phyloP scores from a whole-genome alignment of 1,284 basidiomycete genomes.

The Irpex sp. region DNA sequence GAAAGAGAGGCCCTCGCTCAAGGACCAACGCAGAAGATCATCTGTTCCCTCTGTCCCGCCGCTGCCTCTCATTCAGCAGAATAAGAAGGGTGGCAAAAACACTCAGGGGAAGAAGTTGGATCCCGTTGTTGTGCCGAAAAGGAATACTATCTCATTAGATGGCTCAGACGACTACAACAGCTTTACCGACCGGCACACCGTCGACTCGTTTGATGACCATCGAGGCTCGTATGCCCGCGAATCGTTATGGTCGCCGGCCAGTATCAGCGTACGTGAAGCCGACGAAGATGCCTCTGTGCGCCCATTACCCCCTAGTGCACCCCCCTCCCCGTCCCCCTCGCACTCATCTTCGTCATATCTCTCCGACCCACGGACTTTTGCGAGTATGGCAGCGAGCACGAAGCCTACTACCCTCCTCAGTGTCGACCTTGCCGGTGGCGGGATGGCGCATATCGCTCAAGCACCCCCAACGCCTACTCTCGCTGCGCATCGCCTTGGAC shows the following conservation, averaged over 20 bases:
- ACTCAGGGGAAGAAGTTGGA: neutral
- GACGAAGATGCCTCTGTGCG: constrained; percentile 89
- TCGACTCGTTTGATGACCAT: constrained; percentile 41
- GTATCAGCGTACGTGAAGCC: constrained; percentile 68
- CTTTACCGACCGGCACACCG: constrained; percentile 14
- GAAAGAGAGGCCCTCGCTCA: constrained; percentile 19
- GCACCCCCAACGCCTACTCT: constrained; percentile 60
- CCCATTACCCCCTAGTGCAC: constrained; percentile 81
- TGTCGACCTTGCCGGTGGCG: constrained; percentile 70
- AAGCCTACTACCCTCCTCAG: constrained; percentile 94
- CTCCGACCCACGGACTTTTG: constrained; percentile 75
- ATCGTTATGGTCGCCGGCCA: constrained; percentile 74
- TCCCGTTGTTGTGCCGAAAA: constrained; percentile 3
- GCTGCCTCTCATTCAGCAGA: constrained; percentile 16
- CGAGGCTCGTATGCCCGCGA: constrained; percentile 57
- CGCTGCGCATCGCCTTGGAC: constrained; percentile 44
- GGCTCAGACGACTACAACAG: constrained; percentile 44
- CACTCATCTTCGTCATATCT: constrained; percentile 77
- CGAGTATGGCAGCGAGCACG: constrained; percentile 83
- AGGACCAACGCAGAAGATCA: constrained; percentile 27
- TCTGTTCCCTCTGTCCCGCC: constrained; percentile 25
- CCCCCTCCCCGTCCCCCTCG: constrained; percentile 81
- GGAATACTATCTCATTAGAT: constrained; percentile 56
- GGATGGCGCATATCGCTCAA: constrained; percentile 90
- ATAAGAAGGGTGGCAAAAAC: constrained; percentile 12